Base-by-base conservation (phyloP, 305 asterid genomes). In the Rubia peregrina region DNA sequence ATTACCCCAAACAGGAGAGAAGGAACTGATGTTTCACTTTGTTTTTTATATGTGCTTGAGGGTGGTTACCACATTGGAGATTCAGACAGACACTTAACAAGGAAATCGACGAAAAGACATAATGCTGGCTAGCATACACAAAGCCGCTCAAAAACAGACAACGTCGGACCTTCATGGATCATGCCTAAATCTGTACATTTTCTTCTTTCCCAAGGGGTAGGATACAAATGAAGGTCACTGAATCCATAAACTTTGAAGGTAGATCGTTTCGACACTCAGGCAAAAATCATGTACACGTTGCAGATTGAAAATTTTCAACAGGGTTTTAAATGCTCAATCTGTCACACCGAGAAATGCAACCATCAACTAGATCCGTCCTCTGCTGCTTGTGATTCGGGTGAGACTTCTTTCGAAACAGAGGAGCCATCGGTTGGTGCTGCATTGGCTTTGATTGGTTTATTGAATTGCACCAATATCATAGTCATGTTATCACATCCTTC, bases 401-500 rank as follows among this genome's bases (percentile, higher is more conserved):
- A 86, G 14, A 76, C 79, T 61, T 80, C 86, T 59, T 71, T 79
- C 59, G 80, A 53, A 40, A 73, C 71, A 4, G 71, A 75, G 59
- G 89, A 78, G 40, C 77, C 80, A 33, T 79, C 82, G 5, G 62
- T 75, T 13, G 81, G 73, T 57, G 81, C 70, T 44, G 81, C 44
- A 10, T 73, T 82, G 7, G 87, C 74, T 26, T 70, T 69, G 21
- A 71, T 59, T 13, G 79, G 68, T 78, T 90, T 89, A 86, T 84
- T 85, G 74, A 92, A 88, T 65, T 92, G 91, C 67, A 93, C 97
- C 80, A 93, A 41, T 70, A 93, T 89, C 95, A 93, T 93, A 12
- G 98, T 93, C 98, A 93, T 93, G 90, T 93, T 93, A 75, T 93
- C 97, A 21, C 98, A 93, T 65, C 98, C 98, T 81, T 93, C 98